These are phyloP conservation scores for Parietaria judaica DNA, from an alignment of 306 rosid species.

Conservation along the genomic window DNA sequence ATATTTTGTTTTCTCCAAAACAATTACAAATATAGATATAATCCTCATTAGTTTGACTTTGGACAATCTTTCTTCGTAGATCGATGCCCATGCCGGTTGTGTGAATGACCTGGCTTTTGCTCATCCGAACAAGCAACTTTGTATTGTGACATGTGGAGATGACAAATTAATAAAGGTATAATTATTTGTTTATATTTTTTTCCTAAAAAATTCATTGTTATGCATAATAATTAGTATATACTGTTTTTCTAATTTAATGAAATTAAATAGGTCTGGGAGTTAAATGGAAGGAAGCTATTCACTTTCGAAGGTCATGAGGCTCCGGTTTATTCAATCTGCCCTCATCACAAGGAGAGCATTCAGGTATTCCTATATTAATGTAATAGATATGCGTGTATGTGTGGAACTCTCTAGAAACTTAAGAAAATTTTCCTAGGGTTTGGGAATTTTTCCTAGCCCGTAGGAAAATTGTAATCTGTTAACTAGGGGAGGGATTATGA, in stretches of 20 bases:
- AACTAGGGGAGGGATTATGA: too few relatives aligned
- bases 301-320: constrained; percentile 83
- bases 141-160: constrained; percentile 83
- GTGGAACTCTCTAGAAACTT: too few relatives aligned
- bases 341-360: constrained; percentile 82
- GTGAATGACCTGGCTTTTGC: constrained; percentile 96
- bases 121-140: constrained; percentile 66
- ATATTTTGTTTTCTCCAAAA: constrained; percentile 18
- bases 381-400: background rate
- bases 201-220: too few relatives aligned
- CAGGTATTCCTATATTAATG: constrained; percentile 38
- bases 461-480: too few relatives aligned
- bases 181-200: constrained; percentile 12
- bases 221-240: background rate
- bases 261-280: constrained; percentile 74
- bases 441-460: too few relatives aligned
- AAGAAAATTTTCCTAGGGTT: too few relatives aligned
- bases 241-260: constrained; percentile 19
- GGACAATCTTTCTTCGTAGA: constrained; percentile 34
- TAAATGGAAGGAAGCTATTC: constrained; percentile 49
- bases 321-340: constrained; percentile 79
- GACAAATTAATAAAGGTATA: constrained; percentile 77
- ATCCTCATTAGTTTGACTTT: constrained; percentile 23
- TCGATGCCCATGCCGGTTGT: constrained; percentile 74
- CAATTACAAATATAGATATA: constrained; percentile 17